Percentiles rank a stretch among this genome's conserved stretches.
These are phyloP conservation scores for Hanseniaspora sp. DNA, from an alignment of 1,139 yeast species.

Conservation along the genomic window DNA sequence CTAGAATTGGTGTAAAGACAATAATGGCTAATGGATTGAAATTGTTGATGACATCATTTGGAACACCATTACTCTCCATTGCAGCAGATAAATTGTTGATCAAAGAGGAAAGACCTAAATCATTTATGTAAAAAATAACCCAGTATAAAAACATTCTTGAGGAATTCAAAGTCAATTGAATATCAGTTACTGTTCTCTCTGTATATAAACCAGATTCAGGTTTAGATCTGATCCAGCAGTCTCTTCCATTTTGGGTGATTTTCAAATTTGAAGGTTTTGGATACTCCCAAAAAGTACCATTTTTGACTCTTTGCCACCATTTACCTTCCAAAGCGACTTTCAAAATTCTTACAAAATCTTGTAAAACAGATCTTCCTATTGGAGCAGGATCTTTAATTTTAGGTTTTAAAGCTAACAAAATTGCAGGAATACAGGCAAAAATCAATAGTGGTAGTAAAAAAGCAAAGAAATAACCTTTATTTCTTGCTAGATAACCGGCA, in stretches of 20 bases:
- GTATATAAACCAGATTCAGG: slow-evolving; percentile 17
- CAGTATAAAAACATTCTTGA: slow-evolving; percentile 55
- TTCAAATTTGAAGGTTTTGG: slow-evolving; percentile 44
- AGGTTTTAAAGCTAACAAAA: slow-evolving; percentile 35
- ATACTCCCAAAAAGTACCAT: slow-evolving; percentile 41
- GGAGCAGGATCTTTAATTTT: slow-evolving; percentile 32
- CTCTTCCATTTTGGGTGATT: slow-evolving; percentile 32
- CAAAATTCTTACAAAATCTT: slow-evolving; percentile 36
- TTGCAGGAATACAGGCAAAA: slow-evolving; percentile 40
- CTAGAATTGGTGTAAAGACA: slow-evolving; percentile 53
- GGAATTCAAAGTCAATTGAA: slow-evolving; percentile 46
- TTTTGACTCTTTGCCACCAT: slow-evolving; percentile 33
- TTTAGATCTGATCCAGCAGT: slow-evolving; percentile 20
- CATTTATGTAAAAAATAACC: slow-evolving; percentile 51
- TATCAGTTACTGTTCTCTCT: slow-evolving; percentile 49
- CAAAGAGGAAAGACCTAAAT: slow-evolving; percentile 53
- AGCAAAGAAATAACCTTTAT: slow-evolving; percentile 70
- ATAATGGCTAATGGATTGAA: slow-evolving; percentile 61
- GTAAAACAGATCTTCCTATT: slow-evolving; percentile 43
- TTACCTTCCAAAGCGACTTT: slow-evolving; percentile 34
- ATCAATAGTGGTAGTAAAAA: slow-evolving; percentile 47
- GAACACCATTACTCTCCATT: slow-evolving; percentile 55
- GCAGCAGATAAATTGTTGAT: slow-evolving; percentile 58
- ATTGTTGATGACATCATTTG: slow-evolving; percentile 58
- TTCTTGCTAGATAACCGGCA: slow-evolving; percentile 59